These are phyloP conservation scores for Wickerhamomyces sp. DNA, from an alignment of 1,139 yeast genomes.

Conservation along the genomic window DNA sequence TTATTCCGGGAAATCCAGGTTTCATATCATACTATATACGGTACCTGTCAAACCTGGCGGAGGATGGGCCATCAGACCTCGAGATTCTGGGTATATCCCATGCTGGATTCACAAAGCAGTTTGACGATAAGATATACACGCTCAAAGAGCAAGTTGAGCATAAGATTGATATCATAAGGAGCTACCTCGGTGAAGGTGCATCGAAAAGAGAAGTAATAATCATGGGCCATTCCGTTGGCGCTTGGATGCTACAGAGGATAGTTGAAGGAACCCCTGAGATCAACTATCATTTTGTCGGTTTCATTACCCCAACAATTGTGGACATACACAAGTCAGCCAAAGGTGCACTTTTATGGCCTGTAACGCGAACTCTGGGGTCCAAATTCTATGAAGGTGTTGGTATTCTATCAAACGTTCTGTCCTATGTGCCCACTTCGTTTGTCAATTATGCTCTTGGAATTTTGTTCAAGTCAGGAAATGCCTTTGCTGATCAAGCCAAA, in stretches of 20 bases:
- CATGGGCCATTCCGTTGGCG: slow-evolving; percentile 61
- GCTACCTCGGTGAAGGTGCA: slow-evolving; percentile 18
- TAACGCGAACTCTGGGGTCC: slow-evolving; percentile 32
- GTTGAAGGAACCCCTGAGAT: slow-evolving; percentile 21
- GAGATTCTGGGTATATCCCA: slow-evolving; percentile 54
- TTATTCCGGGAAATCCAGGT: slow-evolving; percentile 71
- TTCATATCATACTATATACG: slow-evolving; percentile 51
- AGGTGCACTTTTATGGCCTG: slow-evolving; percentile 36
- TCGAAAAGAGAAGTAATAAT: slow-evolving; percentile 35
- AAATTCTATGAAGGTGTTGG: slow-evolving; percentile 13
- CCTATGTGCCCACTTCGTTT: slow-evolving; percentile 6
- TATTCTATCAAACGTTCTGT: slow-evolving; percentile 6
- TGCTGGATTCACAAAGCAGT: slow-evolving; percentile 22
- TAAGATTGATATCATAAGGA: slow-evolving; percentile 36
- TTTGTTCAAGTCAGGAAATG: slow-evolving; percentile 31
- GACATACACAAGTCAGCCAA: slow-evolving; percentile 49
- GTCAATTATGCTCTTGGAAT: slow-evolving; percentile 4
- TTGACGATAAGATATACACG: slow-evolving; percentile 25
- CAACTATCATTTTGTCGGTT: slow-evolving; percentile 41
- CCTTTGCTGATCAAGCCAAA: slow-evolving; percentile 21
- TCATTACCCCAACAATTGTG: slow-evolving; percentile 59
- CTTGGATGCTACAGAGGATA: slow-evolving; percentile 50
- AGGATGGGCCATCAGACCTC: slow-evolving; percentile 32
- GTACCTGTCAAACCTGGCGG: slow-evolving; percentile 41
- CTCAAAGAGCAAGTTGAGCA: slow-evolving; percentile 50